Evolutionary conservation across 176 grass and related monocot genomes (phyloP), one percentile per base, ranked within the genome.

Genomic region (Zoysia japonica): DNA sequence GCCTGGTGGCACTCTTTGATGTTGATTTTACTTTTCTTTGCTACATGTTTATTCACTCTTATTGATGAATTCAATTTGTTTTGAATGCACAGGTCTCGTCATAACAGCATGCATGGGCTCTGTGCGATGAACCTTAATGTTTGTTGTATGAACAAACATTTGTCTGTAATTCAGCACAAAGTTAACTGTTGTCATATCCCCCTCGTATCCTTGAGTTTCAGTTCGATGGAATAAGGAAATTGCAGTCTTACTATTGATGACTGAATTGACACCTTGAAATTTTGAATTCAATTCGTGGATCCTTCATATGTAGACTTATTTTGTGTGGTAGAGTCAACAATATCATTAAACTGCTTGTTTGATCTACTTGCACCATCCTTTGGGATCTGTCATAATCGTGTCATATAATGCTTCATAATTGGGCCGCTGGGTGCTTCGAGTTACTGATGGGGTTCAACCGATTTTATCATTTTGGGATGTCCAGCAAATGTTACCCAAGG

Each of bases 141-240:
- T 78, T 62, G 87, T 78, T 81, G 50, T 40, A 11, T 72, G 83
- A 85, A 82, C 67, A 28, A 78, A 44, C 73, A 72, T 47, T 7
- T 78, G 66, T 82, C 46, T 82, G 78, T 8, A 72, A 89, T 85
- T 80, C 63, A 41, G 81, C 75, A 84, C 75, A 57, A 81, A 75
- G 47, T 63, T 77, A 78, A 89, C 78, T 77, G 71, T 55, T 81
- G 65, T 78, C 60, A 28, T 28, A 28, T 28, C 28, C 28, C 28
- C 28, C 28, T 28, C 28, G 28, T 28, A 61, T 73, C 85, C 67
- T 52, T 17, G 46, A 63, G 80, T 84, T 74, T 63, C 42, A 71
- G 50, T 78, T 79, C 74, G 45, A 72, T 78, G 83, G 52, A 89
- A 89, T 89, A 89, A 89, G 63, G 37, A 82, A 85, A 66, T 43